Evolutionary conservation across 2,329 filamentous ascomycete genomes (phyloP).

Genomic region (Aspergillus sp.): DNA sequence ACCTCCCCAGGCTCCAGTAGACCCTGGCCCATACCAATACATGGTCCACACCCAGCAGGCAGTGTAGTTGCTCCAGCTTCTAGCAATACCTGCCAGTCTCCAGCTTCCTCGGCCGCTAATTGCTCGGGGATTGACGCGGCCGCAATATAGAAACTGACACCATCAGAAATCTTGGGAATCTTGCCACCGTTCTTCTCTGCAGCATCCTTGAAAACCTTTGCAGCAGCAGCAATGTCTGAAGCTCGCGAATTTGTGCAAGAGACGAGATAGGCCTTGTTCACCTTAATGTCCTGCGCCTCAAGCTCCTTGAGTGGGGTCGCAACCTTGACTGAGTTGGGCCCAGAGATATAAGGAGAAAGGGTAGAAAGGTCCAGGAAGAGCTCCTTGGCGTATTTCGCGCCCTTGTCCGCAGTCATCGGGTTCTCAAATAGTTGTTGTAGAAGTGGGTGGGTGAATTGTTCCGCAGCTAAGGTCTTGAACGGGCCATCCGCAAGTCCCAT

Average conservation of each 20-base stretch:
- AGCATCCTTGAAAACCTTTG: constrained; percentile 79
- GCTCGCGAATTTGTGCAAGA: constrained; percentile 85
- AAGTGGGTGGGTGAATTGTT: constrained; percentile 68
- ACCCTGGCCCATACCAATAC: constrained; percentile 80
- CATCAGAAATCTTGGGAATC: constrained; percentile 67
- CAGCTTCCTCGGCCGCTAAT: constrained; percentile 70
- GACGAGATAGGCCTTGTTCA: constrained; percentile 84
- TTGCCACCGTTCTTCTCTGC: constrained; percentile 59
- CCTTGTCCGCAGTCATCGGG: constrained; percentile 68
- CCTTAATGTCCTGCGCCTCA: constrained; percentile 68
- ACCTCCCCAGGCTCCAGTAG: constrained; percentile 82
- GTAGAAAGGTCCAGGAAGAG: constrained; percentile 81
- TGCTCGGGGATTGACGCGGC: constrained; percentile 82
- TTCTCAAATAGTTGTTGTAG: constrained; percentile 72
- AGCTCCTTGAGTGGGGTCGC: constrained; percentile 75
- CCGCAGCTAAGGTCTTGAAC: constrained; percentile 48
- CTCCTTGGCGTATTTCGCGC: constrained; percentile 78
- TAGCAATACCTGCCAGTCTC: constrained; percentile 81
- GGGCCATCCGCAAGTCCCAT: constrained; percentile 55
- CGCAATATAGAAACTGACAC: constrained; percentile 85
- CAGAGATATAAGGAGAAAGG: constrained; percentile 78
- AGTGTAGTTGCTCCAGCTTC: constrained; percentile 74
- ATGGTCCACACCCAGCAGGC: constrained; percentile 75
- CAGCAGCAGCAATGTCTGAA: constrained; percentile 79
- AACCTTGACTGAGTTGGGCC: constrained; percentile 89